A percentile compares a stretch with the other conserved stretches of the same genome.
Conservation (phyloP, 345 rosid genomes). For the Pugionium cornutum region DNA sequence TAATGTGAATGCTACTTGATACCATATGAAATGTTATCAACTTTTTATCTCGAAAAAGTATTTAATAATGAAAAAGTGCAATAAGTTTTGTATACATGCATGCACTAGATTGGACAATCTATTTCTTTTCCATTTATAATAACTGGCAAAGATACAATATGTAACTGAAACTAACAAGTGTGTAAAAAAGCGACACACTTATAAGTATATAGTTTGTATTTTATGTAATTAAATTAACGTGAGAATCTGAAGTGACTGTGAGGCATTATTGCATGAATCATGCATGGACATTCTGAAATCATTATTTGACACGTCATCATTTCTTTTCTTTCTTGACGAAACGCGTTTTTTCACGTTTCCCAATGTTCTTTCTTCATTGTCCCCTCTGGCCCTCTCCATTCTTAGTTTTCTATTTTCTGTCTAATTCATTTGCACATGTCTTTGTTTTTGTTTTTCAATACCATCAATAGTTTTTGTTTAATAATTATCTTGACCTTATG, state of each 20-base stretch:
- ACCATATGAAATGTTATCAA: no score
- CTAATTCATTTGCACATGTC: conserved; percentile 18
- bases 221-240: conserved; percentile 15
- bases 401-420: background rate
- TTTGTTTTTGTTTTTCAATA: background rate
- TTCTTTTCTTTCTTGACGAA: background rate
- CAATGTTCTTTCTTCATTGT: conserved; percentile 31
- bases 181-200: background rate
- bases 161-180: conserved; percentile 8
- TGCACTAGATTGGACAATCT: no score
- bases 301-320: conserved; percentile 18
- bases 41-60: no score
- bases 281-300: conserved; percentile 29
- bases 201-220: background rate
- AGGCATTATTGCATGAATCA: conserved; percentile 28
- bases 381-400: conserved; percentile 23
- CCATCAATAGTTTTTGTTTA: background rate
- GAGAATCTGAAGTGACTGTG: conserved; percentile 6
- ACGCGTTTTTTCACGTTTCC: conserved; percentile 39
- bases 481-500: background rate
- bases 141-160: background rate
- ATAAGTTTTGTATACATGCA: no score
- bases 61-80: no score
- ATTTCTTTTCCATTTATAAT: no score
- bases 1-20: no score